A percentile compares a stretch with the other conserved stretches of the same genome.
Conservation (phyloP, 768 basidiomycete species). For the Rickenella mellea region DNA sequence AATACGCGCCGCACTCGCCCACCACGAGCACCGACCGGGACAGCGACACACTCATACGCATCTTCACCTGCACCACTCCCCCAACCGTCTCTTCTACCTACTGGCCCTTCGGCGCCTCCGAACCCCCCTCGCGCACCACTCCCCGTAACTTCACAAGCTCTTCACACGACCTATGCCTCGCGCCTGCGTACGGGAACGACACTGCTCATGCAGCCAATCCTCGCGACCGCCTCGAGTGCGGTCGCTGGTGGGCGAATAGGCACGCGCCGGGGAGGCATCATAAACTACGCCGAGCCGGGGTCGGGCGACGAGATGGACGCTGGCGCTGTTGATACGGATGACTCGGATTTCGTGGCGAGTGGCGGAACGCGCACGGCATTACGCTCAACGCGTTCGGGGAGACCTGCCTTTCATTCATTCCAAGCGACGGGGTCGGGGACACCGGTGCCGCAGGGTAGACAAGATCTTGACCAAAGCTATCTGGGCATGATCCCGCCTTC, state of each 20-base stretch:
- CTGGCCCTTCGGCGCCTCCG: slow-evolving; percentile 17
- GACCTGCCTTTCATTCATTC: slow-evolving; percentile 31
- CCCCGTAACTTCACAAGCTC: slow-evolving; percentile 57
- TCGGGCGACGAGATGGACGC: slow-evolving; percentile 78
- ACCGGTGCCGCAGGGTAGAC: slow-evolving; percentile 28
- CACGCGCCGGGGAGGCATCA: slow-evolving; percentile 43
- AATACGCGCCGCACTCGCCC: neutral
- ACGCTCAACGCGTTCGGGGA: slow-evolving; percentile 14
- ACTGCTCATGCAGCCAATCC: slow-evolving; percentile 83
- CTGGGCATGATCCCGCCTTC: slow-evolving; percentile 79
- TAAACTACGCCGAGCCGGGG: slow-evolving; percentile 84
- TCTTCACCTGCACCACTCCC: slow-evolving; percentile 25
- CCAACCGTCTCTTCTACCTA: slow-evolving; percentile 20
- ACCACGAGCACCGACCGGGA: slow-evolving; percentile 17
- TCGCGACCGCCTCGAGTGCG: slow-evolving; percentile 23
- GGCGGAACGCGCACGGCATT: slow-evolving; percentile 50
- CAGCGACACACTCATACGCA: slow-evolving; percentile 9
- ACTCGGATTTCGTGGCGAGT: slow-evolving; percentile 71
- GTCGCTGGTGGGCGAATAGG: slow-evolving; percentile 29
- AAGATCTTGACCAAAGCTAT: slow-evolving; percentile 80
- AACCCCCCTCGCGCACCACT: slow-evolving; percentile 35
- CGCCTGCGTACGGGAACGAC: slow-evolving; percentile 86
- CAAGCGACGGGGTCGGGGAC: slow-evolving; percentile 34
- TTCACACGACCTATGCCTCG: slow-evolving; percentile 76
- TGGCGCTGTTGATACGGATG: slow-evolving; percentile 75